Base-by-base conservation (phyloP, 1,284 basidiomycete genomes). In the Thecaphora thlaspeos region DNA sequence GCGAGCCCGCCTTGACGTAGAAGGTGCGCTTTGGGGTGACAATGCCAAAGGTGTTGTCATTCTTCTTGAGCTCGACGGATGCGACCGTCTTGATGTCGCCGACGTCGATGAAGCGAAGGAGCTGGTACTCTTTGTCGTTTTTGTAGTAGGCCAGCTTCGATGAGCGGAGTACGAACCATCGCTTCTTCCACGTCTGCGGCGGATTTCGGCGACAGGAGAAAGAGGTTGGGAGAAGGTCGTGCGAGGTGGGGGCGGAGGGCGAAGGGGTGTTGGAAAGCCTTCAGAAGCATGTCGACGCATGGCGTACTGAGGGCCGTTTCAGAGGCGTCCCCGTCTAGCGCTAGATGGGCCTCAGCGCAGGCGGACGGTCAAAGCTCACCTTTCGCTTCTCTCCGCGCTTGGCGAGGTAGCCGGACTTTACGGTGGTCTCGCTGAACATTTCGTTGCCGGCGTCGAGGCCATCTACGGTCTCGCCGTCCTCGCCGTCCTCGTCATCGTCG, bases 381-480 rank as follows among this genome's bases (percentile, higher is more conserved):
- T 96, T 97, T 79, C 95, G 83, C 60, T 91, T 85, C 80, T 97
- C 91, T 65, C 94, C 93, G 82, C 92, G 94, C 83, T 96, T 96
- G 83, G 86, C 88, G 46, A 97, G 81, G 80, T 92, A 95, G 2
- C 93, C 93, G 21, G 87, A 86, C 80, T 91, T 94, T 76, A 95
- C 83, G 36, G 90, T 86, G 46, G 84, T 84, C 76, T 92, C 90
- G 51, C 70, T 74, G 52, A 79, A 86, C 48, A 76, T 57, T 50
- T 72, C 67, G 40, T 61, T 53, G 11, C 65, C 66, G 22, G 61
- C 64, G n/a, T 70, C 71, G 73, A 77, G 61, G n/a, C 82, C 85
- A 51, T 83, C 82, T 41, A 86, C 85, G 41, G 88, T 87, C 44
- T 88, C 86, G 23, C 85, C 86, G 45, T 88, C 88, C 0, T 86